Evolutionary conservation across 306 rosid genomes (phyloP), one percentile per base, ranked within the genome.

Genomic region (Ormosia semicastrata): DNA sequence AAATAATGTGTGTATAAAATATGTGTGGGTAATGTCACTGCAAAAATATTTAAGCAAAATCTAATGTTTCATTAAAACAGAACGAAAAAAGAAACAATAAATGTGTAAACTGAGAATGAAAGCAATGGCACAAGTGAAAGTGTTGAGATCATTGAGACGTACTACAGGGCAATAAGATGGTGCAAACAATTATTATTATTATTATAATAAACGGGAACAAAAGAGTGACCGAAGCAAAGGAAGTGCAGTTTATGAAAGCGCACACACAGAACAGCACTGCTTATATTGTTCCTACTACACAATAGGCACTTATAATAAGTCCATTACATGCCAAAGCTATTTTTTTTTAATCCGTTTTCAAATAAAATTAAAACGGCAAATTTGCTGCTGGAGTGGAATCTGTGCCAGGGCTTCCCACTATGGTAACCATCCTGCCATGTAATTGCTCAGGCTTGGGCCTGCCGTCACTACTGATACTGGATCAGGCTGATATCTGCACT

Each of bases 391-490:
- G 33, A 54, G 15, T 44, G 72, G 52, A 40, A 52, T 40, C 54
- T 63, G 18, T 74, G 54, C 69, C 0, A 7, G 46, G 40, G 18
- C 53, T 44, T 41, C 24, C 6, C 14, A 8, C 73, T 91, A 95
- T 10, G 99, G 97, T 88, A 96, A 83, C 99, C 98, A 93, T 56
- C 92, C 94, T 63, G 89, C 87, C 89, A 96, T 88, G 90, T 91
- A 93, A 87, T 92, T 93, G 76, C 66, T 92, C 97, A 93, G 80
- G 91, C 97, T 93, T 82, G 98, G 97, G 0, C 98, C 99, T 30
- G 98, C 94, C 8, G 94, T 82, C 66, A 90, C 98, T 70, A 87
- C 91, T 69, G 92, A 65, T 60, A 90, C 92, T 41, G 90, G 94
- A 85, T 89, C 97, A 30, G 85, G 80, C 76, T 89, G 98, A 86